Conservation (phyloP, 306 rosid genomes). For the Macrotyloma uniflorum region DNA sequence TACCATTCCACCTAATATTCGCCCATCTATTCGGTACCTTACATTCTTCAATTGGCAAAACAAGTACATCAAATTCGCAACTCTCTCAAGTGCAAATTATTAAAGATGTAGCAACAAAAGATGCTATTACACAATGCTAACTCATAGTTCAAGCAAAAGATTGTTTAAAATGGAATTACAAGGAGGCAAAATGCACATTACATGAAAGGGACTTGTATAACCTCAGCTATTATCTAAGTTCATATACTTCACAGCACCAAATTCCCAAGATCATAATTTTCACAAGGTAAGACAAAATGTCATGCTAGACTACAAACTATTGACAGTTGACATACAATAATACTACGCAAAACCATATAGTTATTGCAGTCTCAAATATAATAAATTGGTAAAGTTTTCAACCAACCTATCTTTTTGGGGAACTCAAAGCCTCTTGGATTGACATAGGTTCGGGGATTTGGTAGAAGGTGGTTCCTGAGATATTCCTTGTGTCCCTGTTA, state of each 20-base stretch:
- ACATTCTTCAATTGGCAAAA: too few species aligned
- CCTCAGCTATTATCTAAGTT: not conserved
- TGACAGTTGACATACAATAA: not conserved
- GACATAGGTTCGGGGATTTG: conserved; percentile 87
- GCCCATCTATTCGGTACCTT: not conserved
- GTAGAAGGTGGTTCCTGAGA: conserved; percentile 80
- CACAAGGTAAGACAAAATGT: not conserved
- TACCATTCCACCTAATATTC: not conserved
- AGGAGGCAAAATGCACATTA: not conserved
- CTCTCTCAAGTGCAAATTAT: not conserved
- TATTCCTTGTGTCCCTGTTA: conserved; percentile 90
- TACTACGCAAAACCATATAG: not conserved
- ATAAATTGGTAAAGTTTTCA: not conserved
- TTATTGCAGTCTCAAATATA: not conserved
- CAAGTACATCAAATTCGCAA: too few species aligned
- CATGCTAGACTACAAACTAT: not conserved
- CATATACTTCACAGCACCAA: not conserved
- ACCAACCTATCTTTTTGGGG: conserved; percentile 84
- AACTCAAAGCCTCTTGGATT: conserved; percentile 67
- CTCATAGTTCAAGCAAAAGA: not conserved
- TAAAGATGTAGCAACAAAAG: not conserved
- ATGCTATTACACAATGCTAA: not conserved
- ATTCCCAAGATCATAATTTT: not conserved
- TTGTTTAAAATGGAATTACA: not conserved
- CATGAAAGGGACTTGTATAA: not conserved